These are phyloP conservation scores for Lachancea waltii DNA, from an alignment of 805 yeast genomes.

Conservation along the genomic window DNA sequence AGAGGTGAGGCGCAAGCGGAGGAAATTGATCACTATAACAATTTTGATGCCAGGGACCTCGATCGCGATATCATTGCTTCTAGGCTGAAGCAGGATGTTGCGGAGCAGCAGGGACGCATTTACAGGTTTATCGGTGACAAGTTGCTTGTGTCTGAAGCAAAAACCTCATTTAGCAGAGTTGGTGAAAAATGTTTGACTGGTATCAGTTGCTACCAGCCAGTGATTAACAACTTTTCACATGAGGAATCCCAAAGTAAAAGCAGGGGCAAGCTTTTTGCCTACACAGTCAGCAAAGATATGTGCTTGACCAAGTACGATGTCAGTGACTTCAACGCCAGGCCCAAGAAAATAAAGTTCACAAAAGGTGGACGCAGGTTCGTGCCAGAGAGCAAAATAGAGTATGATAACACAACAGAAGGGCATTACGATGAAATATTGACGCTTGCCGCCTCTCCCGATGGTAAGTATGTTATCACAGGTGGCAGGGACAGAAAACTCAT, in stretches of 20 bases:
- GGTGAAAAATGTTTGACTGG: conserved; percentile 53
- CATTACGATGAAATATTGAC: conserved; percentile 72
- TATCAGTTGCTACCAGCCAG: conserved; percentile 33
- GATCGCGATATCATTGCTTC: conserved; percentile 80
- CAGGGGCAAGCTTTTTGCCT: conserved; percentile 51
- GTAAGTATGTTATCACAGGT: conserved; percentile 85
- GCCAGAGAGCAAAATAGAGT: conserved; percentile 31
- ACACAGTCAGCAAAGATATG: conserved; percentile 76
- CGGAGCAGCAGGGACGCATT: conserved; percentile 79
- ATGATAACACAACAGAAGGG: conserved; percentile 54
- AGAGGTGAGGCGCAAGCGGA: conserved; percentile 15
- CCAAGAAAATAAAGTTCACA: conserved; percentile 55
- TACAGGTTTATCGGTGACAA: conserved; percentile 59
- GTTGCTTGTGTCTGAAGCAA: conserved; percentile 37
- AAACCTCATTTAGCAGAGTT: conserved; percentile 46
- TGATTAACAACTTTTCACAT: conserved; percentile 27
- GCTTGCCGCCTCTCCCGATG: conserved; percentile 81
- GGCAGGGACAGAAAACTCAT: conserved; percentile 76
- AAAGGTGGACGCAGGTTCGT: conserved; percentile 52
- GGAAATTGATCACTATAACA: conserved; percentile 34
- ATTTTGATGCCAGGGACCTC: conserved; percentile 83
- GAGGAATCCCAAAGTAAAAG: conserved; percentile 37
- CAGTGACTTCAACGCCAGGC: conserved; percentile 47
- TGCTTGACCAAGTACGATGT: conserved; percentile 78
- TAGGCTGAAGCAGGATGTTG: conserved; percentile 80